Percentiles rank a stretch among this genome's conserved stretches.
phyloP scores from a whole-genome alignment of 164 flowering plant genomes.

The Vitis riparia region DNA sequence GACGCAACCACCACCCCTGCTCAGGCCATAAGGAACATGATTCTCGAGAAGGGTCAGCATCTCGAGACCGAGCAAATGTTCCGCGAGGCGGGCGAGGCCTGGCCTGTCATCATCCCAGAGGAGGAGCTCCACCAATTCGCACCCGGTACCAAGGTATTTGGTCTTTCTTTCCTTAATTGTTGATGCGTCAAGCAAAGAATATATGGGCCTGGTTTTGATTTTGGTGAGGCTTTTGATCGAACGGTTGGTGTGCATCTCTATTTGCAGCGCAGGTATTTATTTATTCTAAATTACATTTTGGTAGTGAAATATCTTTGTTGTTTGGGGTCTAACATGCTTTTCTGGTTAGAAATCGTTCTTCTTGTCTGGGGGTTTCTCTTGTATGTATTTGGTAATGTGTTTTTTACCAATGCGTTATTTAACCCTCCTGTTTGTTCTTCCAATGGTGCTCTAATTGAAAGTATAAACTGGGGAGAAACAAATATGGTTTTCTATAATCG shows the following conservation, averaged over 20 bases:
- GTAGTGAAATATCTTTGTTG: too few relatives aligned
- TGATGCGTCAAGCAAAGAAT: neutral
- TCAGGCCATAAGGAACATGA: slow-evolving; percentile 60
- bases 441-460: too few relatives aligned
- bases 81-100: slow-evolving; percentile 80
- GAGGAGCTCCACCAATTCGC: slow-evolving; percentile 58
- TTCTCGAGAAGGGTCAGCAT: slow-evolving; percentile 73
- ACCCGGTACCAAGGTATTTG: slow-evolving; percentile 73
- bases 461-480: too few relatives aligned
- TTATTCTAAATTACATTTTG: too few relatives aligned
- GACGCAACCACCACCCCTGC: slow-evolving; percentile 83
- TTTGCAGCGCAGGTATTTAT: neutral
- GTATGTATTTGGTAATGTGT: too few relatives aligned
- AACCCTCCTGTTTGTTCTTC: too few relatives aligned
- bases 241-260: slow-evolving; percentile 6
- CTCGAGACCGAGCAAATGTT: slow-evolving; percentile 95
- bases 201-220: neutral
- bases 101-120: slow-evolving; percentile 89
- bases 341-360: too few relatives aligned
- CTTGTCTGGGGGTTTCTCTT: too few relatives aligned
- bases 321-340: too few relatives aligned
- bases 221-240: slow-evolving; percentile 27
- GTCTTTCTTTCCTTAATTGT: neutral
- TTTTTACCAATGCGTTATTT: too few relatives aligned
- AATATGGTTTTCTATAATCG: too few relatives aligned